These are phyloP conservation scores for Pythium aphanidermatum DNA, from an alignment of 352 stramenopile genomes.

Conservation along the genomic window DNA sequence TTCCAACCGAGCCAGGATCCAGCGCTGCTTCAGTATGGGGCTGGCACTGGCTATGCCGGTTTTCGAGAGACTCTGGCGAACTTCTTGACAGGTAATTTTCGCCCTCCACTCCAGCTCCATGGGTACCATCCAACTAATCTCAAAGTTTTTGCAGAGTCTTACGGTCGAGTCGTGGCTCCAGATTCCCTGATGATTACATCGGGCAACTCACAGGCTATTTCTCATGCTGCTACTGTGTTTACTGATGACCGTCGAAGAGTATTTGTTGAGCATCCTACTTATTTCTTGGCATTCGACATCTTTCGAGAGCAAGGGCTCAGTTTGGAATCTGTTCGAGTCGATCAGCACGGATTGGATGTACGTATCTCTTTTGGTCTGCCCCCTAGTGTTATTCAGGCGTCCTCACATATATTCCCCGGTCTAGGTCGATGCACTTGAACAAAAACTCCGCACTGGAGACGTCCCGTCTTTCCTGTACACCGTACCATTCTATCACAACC, in stretches of 20 bases:
- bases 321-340: slow-evolving; percentile 70
- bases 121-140: background rate
- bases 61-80: slow-evolving; percentile 63
- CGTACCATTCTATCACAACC: slow-evolving; percentile 93
- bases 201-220: slow-evolving; percentile 90
- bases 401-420: background rate
- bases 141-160: slow-evolving; percentile 8
- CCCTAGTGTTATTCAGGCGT: background rate
- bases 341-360: slow-evolving; percentile 66
- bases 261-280: slow-evolving; percentile 90
- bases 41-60: slow-evolving; percentile 54
- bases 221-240: slow-evolving; percentile 73
- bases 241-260: slow-evolving; percentile 67
- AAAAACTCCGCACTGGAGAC: slow-evolving; percentile 41
- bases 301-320: slow-evolving; percentile 87
- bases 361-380: background rate
- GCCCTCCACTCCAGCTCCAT: background rate
- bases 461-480: slow-evolving; percentile 90
- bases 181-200: slow-evolving; percentile 82
- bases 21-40: slow-evolving; percentile 67
- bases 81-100: slow-evolving; percentile 39
- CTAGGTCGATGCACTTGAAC: slow-evolving; percentile 67
- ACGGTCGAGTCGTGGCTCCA: slow-evolving; percentile 26
- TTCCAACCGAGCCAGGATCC: slow-evolving; percentile 51
- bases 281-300: slow-evolving; percentile 90